Evolutionary conservation across 2,329 filamentous ascomycete genomes (phyloP).

Genomic region (Ophiobolus disseminans): DNA sequence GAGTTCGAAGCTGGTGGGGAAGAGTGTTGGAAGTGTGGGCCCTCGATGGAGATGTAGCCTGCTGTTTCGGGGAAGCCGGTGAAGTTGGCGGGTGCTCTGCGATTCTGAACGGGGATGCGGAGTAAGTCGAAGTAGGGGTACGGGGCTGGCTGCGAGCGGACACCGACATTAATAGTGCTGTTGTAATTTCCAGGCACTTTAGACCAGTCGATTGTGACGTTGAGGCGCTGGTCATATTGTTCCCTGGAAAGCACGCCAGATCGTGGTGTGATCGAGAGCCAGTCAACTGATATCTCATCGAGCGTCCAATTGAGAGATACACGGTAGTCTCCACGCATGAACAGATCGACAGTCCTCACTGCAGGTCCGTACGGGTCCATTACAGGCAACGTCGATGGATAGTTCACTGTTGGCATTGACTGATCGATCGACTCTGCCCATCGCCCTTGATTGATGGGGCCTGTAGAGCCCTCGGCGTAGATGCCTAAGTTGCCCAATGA

Average conservation of each 20-base stretch:
- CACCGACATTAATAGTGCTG: slow-evolving; percentile 13
- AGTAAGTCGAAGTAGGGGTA: slow-evolving; percentile 25
- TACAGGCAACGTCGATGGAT: slow-evolving; percentile 10
- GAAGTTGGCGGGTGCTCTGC: slow-evolving; percentile 14
- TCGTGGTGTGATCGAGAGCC: slow-evolving; percentile 20
- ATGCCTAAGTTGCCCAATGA: slow-evolving; percentile 25
- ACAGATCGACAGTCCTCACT: slow-evolving; percentile 19
- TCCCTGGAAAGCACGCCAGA: slow-evolving; percentile 15
- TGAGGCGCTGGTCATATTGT: slow-evolving; percentile 22
- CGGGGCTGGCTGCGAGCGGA: slow-evolving; percentile 19
- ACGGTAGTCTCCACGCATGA: slow-evolving; percentile 26
- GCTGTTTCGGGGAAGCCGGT: slow-evolving; percentile 24
- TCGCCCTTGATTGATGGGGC: slow-evolving; percentile 49
- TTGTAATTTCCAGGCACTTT: slow-evolving; percentile 17
- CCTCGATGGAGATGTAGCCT: slow-evolving; percentile 24
- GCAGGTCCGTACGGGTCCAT: slow-evolving; percentile 27
- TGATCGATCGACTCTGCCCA: slow-evolving; percentile 60
- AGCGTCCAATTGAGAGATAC: slow-evolving; percentile 22
- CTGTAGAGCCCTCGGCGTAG: slow-evolving; percentile 21
- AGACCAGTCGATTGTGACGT: slow-evolving; percentile 25
- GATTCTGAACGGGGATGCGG: slow-evolving; percentile 21
- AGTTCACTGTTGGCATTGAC: slow-evolving; percentile 62
- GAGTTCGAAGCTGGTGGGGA: not conserved
- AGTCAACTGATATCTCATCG: slow-evolving; percentile 20
- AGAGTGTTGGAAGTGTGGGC: slow-evolving; percentile 20